Evolutionary conservation across 2,329 filamentous ascomycete genomes (phyloP).

Genomic region (Calonectria ilicicola): DNA sequence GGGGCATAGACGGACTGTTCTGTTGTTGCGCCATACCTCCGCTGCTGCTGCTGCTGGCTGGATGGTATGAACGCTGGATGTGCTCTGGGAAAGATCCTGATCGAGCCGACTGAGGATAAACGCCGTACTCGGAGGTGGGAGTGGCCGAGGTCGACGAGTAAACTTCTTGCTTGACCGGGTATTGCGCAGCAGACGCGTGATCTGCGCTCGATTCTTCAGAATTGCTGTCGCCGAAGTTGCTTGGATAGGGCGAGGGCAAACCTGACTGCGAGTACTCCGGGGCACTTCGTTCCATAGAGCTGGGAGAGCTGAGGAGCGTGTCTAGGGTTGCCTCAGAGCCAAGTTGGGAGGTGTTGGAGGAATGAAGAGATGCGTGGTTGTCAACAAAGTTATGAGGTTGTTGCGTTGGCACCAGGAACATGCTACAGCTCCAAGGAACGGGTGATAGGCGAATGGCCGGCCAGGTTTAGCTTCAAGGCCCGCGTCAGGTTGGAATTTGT

Average conservation of each 20-base stretch:
- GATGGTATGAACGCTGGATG: constrained; percentile 86
- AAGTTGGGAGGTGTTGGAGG: constrained; percentile 35
- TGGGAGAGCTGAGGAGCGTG: constrained; percentile 41
- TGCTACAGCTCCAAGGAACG: constrained; percentile 48
- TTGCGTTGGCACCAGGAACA: constrained; percentile 50
- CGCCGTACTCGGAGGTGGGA: constrained; percentile 88
- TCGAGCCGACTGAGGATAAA: constrained; percentile 80
- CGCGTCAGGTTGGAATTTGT: constrained; percentile 47
- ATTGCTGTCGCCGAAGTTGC: constrained; percentile 74
- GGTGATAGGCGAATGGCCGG: constrained; percentile 44
- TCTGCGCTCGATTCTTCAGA: constrained; percentile 92
- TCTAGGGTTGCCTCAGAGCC: constrained; percentile 43
- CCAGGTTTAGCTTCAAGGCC: constrained; percentile 48
- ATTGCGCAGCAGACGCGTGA: constrained; percentile 93
- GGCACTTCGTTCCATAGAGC: constrained; percentile 71
- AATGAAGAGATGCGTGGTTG: constrained; percentile 39
- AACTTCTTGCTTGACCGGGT: constrained; percentile 84
- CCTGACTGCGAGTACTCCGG: constrained; percentile 88
- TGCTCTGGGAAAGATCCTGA: constrained; percentile 90
- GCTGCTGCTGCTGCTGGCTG: constrained; percentile 77
- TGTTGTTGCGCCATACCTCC: constrained; percentile 96
- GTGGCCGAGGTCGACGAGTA: constrained; percentile 84
- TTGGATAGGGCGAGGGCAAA: constrained; percentile 81
- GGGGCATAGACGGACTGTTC: constrained; percentile 96
- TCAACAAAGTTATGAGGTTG: constrained; percentile 48